Evolutionary conservation across 1,284 basidiomycete species (phyloP).

Genomic region (Cryptococcus floricola): DNA sequence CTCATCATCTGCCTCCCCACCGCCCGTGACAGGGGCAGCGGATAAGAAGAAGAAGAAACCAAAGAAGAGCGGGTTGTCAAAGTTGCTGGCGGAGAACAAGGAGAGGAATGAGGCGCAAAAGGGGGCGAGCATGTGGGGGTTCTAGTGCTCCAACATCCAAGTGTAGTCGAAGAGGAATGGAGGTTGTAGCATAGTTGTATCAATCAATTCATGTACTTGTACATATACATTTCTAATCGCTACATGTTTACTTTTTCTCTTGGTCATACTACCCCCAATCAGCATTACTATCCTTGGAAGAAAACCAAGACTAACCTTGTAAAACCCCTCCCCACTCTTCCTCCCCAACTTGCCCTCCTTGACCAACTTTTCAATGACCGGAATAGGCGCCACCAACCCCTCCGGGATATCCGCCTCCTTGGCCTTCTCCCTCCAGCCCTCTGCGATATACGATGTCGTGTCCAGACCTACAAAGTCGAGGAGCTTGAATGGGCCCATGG

Average conservation of each 20-base stretch:
- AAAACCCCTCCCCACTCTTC: constrained; percentile 53
- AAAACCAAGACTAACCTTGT: constrained; percentile 35
- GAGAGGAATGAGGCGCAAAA: constrained; percentile 26
- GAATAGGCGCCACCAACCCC: constrained; percentile 52
- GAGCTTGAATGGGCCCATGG: constrained; percentile 54
- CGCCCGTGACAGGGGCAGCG: constrained; percentile 7
- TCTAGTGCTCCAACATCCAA: constrained; percentile 9
- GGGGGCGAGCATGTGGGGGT: constrained; percentile 28
- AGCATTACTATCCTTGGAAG: neutral
- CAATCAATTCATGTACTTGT: neutral
- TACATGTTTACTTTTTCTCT: constrained; percentile 5
- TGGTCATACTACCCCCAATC: constrained; percentile 9
- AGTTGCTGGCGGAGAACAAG: constrained; percentile 45
- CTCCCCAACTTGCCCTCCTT: constrained; percentile 55
- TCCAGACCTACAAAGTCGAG: constrained; percentile 57
- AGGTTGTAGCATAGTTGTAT: neutral
- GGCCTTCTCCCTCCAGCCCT: constrained; percentile 55
- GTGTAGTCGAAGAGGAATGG: no score
- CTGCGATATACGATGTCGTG: constrained; percentile 53
- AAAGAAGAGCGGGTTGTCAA: constrained; percentile 44
- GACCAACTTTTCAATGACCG: constrained; percentile 53
- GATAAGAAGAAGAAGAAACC: constrained; percentile 27
- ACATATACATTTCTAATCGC: neutral
- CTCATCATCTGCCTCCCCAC: constrained; percentile 11
- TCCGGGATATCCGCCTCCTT: constrained; percentile 49